These are phyloP conservation scores for Kwoniella bestiolae DNA, from an alignment of 768 basidiomycete species.

Conservation along the genomic window DNA sequence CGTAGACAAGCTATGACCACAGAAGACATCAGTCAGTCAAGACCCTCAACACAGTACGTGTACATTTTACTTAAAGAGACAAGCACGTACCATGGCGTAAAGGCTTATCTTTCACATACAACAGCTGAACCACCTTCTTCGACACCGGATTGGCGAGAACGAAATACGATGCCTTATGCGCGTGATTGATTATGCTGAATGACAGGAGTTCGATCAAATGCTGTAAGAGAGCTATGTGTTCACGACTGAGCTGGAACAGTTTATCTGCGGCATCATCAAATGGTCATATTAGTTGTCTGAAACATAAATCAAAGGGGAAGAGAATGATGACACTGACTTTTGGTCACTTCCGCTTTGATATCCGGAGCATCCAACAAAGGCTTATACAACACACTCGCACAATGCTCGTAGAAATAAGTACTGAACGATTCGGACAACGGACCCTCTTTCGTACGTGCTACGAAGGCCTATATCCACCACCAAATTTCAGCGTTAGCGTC, in stretches of 20 bases:
- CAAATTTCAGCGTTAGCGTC: neutral
- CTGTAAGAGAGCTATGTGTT: conserved; percentile 79
- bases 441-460: conserved; percentile 64
- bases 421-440: conserved; percentile 85
- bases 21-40: conserved; percentile 9
- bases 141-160: conserved; percentile 80
- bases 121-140: conserved; percentile 71
- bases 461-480: conserved; percentile 24
- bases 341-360: conserved; percentile 64
- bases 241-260: conserved; percentile 60
- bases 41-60: too few relatives aligned
- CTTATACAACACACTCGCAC: conserved; percentile 71
- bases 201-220: conserved; percentile 90
- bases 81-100: conserved; percentile 78
- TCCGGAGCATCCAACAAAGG: conserved; percentile 79
- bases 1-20: conserved; percentile 69
- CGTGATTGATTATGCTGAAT: conserved; percentile 84
- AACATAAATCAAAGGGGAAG: neutral
- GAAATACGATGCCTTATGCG: conserved; percentile 89
- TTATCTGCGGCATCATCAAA: conserved; percentile 12
- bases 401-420: conserved; percentile 86
- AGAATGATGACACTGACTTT: conserved; percentile 57
- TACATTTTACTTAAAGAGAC: too few relatives aligned
- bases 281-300: neutral
- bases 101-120: conserved; percentile 86